phyloP scores from a whole-genome alignment of 176 grass and related monocot species.

The Calamus simplicifolius region DNA sequence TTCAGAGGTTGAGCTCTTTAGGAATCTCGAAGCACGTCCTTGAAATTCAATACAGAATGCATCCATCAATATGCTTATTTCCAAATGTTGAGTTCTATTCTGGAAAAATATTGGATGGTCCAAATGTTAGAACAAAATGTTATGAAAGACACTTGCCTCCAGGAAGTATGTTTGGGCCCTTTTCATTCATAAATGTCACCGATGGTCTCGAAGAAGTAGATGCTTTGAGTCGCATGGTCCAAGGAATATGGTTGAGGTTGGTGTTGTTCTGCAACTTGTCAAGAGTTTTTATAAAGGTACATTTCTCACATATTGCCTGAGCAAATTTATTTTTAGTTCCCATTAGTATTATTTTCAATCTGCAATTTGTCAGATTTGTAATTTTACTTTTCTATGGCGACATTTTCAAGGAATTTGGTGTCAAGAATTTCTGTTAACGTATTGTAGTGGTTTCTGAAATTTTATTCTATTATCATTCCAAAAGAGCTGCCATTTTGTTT shows the following conservation, averaged over 20 bases:
- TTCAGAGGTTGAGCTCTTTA: slow-evolving; percentile 57
- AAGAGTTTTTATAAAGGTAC: slow-evolving; percentile 56
- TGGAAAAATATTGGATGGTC: slow-evolving; percentile 59
- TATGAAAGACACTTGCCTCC: not conserved
- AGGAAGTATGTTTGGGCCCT: slow-evolving; percentile 33
- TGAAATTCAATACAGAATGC: slow-evolving; percentile 85
- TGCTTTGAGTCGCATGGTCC: slow-evolving; percentile 39
- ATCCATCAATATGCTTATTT: slow-evolving; percentile 61
- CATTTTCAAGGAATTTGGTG: no score
- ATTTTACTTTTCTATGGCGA: no score
- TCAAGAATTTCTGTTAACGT: no score
- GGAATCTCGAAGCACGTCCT: slow-evolving; percentile 50
- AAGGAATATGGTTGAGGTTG: slow-evolving; percentile 70
- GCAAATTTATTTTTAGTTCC: not conserved
- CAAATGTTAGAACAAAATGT: slow-evolving; percentile 26
- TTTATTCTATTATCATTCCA: no score
- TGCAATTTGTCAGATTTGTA: no score
- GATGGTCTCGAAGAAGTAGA: slow-evolving; percentile 68
- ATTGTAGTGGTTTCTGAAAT: no score
- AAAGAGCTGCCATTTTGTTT: no score
- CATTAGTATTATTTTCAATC: no score
- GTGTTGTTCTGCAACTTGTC: slow-evolving; percentile 46
- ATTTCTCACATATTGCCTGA: not conserved
- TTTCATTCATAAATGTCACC: slow-evolving; percentile 50
- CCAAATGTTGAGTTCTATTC: slow-evolving; percentile 64